phyloP scores from a whole-genome alignment of 768 basidiomycete species.

The Hericium erinaceus region DNA sequence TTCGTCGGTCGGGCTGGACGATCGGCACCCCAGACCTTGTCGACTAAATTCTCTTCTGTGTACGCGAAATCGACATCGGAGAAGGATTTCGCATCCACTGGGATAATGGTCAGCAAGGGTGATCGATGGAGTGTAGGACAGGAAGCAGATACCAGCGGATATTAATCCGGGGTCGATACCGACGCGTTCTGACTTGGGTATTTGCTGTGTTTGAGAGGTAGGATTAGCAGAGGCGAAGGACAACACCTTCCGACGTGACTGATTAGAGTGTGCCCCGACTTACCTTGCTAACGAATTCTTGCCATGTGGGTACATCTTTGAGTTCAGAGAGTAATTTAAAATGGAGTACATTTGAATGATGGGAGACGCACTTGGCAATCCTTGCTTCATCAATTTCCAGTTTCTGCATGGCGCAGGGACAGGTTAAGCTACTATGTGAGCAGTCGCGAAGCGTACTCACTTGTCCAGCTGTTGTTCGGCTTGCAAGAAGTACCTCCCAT shows the following conservation, averaged over 20 bases:
- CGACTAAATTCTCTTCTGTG: conserved; percentile 65
- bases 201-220: conserved; percentile 31
- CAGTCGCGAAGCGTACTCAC: conserved; percentile 30
- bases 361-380: conserved; percentile 54
- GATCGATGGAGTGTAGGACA: neutral
- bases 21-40: conserved; percentile 60
- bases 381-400: conserved; percentile 93
- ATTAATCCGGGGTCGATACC: conserved; percentile 81
- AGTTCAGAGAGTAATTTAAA: neutral
- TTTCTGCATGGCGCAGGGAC: conserved; percentile 39
- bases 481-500: conserved; percentile 93
- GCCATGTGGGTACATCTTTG: conserved; percentile 82
- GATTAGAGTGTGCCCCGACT: neutral
- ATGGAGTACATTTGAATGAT: conserved; percentile 2
- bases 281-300: conserved; percentile 75
- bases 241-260: neutral
- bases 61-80: conserved; percentile 55
- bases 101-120: neutral
- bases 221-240: neutral
- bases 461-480: conserved; percentile 82
- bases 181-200: conserved; percentile 53
- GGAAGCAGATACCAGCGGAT: conserved; percentile 37
- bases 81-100: conserved; percentile 55
- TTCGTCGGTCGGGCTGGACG: conserved; percentile 64
- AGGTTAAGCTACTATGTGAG: neutral